Evolutionary conservation across 1,284 basidiomycete genomes (phyloP).

Genomic region (Melampsora larici-populina): DNA sequence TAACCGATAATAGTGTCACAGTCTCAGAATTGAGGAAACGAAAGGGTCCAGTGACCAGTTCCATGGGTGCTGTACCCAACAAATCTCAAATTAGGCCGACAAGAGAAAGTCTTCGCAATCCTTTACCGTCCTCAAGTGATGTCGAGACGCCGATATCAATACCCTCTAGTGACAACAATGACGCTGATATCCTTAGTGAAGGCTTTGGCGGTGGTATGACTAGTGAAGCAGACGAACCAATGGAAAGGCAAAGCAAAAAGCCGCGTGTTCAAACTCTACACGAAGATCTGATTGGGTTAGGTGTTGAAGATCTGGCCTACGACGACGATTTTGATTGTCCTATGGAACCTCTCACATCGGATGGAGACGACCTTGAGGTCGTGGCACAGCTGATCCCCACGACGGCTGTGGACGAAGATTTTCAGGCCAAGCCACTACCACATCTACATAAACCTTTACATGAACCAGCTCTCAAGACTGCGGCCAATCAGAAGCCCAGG

Average conservation of each 20-base stretch:
- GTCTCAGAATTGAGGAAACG: constrained; percentile 28
- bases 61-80: background rate
- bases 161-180: background rate
- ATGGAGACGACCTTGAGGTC: constrained; percentile 12
- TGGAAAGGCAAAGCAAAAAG: constrained; percentile 32
- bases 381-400: background rate
- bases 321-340: background rate
- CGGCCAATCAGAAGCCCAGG: background rate
- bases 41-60: background rate
- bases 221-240: constrained; percentile 19
- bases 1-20: background rate
- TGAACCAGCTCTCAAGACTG: background rate
- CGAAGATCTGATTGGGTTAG: constrained; percentile 25
- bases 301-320: constrained; percentile 26
- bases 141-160: constrained; percentile 1
- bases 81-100: background rate
- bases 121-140: constrained; percentile 15
- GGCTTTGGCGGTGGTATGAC: constrained; percentile 32
- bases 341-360: background rate
- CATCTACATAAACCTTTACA: background rate
- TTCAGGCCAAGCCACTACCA: constrained; percentile 6
- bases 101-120: constrained; percentile 6
- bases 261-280: constrained; percentile 30
- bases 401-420: background rate
- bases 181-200: constrained; percentile 8